phyloP scores from a whole-genome alignment of 768 basidiomycete species.

The Suillus subaureus region DNA sequence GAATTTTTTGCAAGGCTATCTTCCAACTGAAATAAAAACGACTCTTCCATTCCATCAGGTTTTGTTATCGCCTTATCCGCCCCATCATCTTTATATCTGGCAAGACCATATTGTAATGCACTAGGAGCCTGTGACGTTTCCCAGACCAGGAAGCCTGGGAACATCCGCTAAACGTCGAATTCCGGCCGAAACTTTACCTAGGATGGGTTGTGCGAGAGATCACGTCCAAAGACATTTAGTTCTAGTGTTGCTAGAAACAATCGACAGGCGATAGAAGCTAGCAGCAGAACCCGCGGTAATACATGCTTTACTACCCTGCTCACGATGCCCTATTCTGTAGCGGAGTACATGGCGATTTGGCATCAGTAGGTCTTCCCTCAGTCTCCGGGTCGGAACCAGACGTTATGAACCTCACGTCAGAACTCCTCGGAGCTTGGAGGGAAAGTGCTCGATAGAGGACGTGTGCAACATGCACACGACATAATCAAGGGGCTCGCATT shows the following conservation, averaged over 20 bases:
- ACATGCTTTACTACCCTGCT: not conserved
- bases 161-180: not conserved
- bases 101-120: not conserved
- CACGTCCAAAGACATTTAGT: not conserved
- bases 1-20: not conserved
- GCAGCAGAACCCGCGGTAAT: not conserved
- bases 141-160: not conserved
- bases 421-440: not conserved
- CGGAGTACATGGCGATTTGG: not conserved
- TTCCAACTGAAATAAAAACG: not conserved
- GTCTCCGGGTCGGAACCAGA: not conserved
- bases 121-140: not conserved
- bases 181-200: not conserved
- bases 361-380: not conserved
- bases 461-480: too few species aligned
- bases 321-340: not conserved
- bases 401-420: not conserved
- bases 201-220: not conserved
- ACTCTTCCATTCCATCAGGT: not conserved
- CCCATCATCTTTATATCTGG: not conserved
- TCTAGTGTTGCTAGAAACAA: not conserved
- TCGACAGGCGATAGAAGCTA: not conserved
- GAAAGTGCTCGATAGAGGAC: not conserved
- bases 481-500: too few species aligned
- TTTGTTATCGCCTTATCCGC: not conserved